A percentile compares a stretch with the other conserved stretches of the same genome.
These are phyloP conservation scores for Mycena vulgaris DNA, from an alignment of 768 basidiomycete species.

Conservation along the genomic window DNA sequence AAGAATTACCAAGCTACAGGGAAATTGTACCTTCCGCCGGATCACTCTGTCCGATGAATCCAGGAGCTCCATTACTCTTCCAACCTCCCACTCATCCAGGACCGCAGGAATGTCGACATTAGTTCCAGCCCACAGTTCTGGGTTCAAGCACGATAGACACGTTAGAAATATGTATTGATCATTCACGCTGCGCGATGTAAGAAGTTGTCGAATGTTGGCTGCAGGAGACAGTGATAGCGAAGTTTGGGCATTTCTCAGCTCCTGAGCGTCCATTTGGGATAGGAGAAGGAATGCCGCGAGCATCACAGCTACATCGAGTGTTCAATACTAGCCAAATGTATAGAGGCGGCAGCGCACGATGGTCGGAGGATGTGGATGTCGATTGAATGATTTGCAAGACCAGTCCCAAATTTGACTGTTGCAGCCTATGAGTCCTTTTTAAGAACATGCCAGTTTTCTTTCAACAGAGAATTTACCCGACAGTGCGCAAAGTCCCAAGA, in stretches of 20 bases:
- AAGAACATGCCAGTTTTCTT: neutral
- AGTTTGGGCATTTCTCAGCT: slow-evolving; percentile 45
- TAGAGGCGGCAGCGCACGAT: slow-evolving; percentile 37
- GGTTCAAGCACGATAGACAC: slow-evolving; percentile 73
- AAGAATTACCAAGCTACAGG: slow-evolving; percentile 16
- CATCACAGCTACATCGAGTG: slow-evolving; percentile 45
- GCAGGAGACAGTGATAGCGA: slow-evolving; percentile 54
- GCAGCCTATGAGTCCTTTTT: slow-evolving; percentile 25
- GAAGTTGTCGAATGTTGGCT: slow-evolving; percentile 67
- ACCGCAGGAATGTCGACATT: slow-evolving; percentile 62
- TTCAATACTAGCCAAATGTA: slow-evolving; percentile 20
- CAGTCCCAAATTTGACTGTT: slow-evolving; percentile 42
- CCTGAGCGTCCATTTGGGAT: slow-evolving; percentile 46
- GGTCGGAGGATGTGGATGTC: slow-evolving; percentile 40
- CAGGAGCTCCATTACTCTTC: slow-evolving; percentile 77
- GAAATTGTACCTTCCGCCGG: slow-evolving; percentile 68
- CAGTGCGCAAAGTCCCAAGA: slow-evolving; percentile 37
- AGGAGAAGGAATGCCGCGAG: slow-evolving; percentile 57
- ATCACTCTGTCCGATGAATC: slow-evolving; percentile 72
- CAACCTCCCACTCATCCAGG: slow-evolving; percentile 83
- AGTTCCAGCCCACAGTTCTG: slow-evolving; percentile 79
- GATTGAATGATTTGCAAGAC: slow-evolving; percentile 47
- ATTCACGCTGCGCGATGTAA: slow-evolving; percentile 71
- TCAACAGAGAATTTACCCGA: slow-evolving; percentile 11
- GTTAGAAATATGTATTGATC: slow-evolving; percentile 77